Evolutionary conservation across 2,329 filamentous ascomycete species (phyloP).

Genomic region (Colletotrichum somersetense): DNA sequence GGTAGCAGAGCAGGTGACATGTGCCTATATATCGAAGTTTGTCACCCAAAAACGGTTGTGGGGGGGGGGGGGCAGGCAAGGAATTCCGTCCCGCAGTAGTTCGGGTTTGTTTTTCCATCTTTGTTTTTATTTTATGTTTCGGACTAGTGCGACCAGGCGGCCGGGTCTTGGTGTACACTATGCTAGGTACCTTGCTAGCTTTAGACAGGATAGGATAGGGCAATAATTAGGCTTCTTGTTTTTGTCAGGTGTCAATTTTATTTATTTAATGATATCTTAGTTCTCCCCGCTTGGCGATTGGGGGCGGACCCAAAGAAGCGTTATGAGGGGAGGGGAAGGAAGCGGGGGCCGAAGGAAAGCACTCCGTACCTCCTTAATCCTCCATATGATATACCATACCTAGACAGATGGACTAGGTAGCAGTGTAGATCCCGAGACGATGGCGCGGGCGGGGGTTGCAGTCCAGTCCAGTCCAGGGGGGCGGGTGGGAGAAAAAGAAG

Average conservation of each 20-base stretch:
- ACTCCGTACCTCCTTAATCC: neutral
- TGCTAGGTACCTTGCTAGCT: neutral
- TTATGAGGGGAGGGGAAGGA: too few relatives aligned
- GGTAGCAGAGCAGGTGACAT: neutral
- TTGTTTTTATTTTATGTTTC: neutral
- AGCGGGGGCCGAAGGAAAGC: neutral
- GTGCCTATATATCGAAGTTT: neutral
- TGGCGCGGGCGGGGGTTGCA: neutral
- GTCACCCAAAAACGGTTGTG: neutral
- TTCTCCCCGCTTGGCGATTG: neutral
- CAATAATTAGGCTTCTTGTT: neutral
- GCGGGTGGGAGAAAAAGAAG: conserved; percentile 5
- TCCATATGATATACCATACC: neutral
- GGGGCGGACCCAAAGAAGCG: neutral
- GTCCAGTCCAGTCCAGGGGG: neutral
- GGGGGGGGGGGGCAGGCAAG: neutral
- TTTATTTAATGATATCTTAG: neutral
- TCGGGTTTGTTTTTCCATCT: too few relatives aligned
- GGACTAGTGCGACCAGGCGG: neutral
- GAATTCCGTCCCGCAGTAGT: neutral
- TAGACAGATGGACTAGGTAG: neutral
- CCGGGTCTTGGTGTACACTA: neutral
- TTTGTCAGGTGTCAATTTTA: neutral
- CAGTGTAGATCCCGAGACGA: neutral
- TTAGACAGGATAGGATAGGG: neutral